Evolutionary conservation across 2,329 filamentous ascomycete species (phyloP).

Genomic region (Didymellaceae sp.): DNA sequence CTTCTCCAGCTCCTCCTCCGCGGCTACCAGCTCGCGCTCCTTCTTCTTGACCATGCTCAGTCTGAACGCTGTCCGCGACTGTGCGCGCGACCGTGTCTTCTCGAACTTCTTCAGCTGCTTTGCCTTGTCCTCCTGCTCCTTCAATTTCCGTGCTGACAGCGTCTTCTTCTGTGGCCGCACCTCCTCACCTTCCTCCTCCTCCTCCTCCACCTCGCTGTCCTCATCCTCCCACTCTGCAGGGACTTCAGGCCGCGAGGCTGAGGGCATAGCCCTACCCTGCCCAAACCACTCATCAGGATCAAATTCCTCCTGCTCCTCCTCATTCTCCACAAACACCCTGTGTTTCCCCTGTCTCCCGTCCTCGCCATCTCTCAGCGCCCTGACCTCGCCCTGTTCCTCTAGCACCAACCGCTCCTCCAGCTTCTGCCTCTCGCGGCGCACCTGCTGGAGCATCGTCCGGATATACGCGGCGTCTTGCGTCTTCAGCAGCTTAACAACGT

Average conservation of each 20-base stretch:
- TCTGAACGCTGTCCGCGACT: conserved; percentile 57
- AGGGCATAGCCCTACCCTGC: conserved; percentile 34
- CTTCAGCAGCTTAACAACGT: conserved; percentile 69
- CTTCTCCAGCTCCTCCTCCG: conserved; percentile 63
- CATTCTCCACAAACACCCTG: conserved; percentile 51
- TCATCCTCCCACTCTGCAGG: conserved; percentile 34
- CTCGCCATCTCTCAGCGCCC: conserved; percentile 46
- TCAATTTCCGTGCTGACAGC: conserved; percentile 41
- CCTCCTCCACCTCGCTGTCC: conserved; percentile 31
- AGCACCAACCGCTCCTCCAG: conserved; percentile 50
- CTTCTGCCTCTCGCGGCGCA: conserved; percentile 60
- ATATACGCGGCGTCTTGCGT: conserved; percentile 70
- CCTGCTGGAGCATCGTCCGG: conserved; percentile 63
- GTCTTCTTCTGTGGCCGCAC: conserved; percentile 25
- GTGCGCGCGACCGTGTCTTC: conserved; percentile 57
- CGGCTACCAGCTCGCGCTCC: conserved; percentile 61
- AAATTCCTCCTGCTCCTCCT: conserved; percentile 51
- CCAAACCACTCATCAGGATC: conserved; percentile 51
- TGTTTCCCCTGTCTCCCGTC: conserved; percentile 35
- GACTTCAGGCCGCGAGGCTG: conserved; percentile 27
- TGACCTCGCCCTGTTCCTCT: conserved; percentile 49
- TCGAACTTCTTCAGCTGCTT: conserved; percentile 40
- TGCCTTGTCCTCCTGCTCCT: conserved; percentile 35
- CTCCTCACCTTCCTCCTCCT: conserved; percentile 26
- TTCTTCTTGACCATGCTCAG: conserved; percentile 61